Evolutionary conservation across 208 protist genomes (phyloP).

Genomic region (Trypanosoma scelopori): DNA sequence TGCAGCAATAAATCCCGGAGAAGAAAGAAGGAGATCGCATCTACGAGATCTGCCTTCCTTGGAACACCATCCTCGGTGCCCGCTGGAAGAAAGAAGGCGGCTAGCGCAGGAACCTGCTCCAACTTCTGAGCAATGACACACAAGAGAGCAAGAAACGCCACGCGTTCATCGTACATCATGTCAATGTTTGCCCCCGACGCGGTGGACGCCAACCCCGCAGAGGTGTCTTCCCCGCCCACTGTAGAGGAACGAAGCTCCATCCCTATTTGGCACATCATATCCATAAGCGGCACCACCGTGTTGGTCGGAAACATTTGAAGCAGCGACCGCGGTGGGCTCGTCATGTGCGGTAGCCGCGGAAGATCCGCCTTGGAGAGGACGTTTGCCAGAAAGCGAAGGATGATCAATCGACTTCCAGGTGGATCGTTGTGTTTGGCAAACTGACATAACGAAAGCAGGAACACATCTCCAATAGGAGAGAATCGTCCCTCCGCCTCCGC

Average conservation of each 20-base stretch:
- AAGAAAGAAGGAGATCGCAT: slow-evolving; percentile 25
- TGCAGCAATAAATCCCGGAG: slow-evolving; percentile 52
- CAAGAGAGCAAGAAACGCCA: slow-evolving; percentile 50
- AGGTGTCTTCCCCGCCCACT: not conserved
- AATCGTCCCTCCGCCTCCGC: slow-evolving; percentile 9
- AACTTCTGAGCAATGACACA: slow-evolving; percentile 62
- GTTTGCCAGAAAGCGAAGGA: slow-evolving; percentile 56
- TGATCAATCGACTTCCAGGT: slow-evolving; percentile 42
- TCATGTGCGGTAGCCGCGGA: slow-evolving; percentile 15
- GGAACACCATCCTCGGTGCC: not conserved
- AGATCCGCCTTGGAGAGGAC: slow-evolving; percentile 62
- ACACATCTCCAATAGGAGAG: slow-evolving; percentile 48
- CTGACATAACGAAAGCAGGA: slow-evolving; percentile 69
- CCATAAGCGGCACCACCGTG: slow-evolving; percentile 58
- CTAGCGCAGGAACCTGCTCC: slow-evolving; percentile 63
- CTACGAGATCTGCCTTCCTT: not conserved
- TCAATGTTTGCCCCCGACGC: not conserved
- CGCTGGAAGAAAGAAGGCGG: slow-evolving; percentile 40
- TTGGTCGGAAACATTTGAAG: slow-evolving; percentile 52
- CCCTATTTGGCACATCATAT: slow-evolving; percentile 61
- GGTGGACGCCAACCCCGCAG: not conserved
- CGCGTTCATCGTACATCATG: slow-evolving; percentile 31
- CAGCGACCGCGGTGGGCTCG: slow-evolving; percentile 45
- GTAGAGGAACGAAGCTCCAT: slow-evolving; percentile 24
- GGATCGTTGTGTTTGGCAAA: slow-evolving; percentile 77